These are phyloP conservation scores for Chalara sp. DNA, from an alignment of 2,329 filamentous ascomycete genomes.

Conservation along the genomic window DNA sequence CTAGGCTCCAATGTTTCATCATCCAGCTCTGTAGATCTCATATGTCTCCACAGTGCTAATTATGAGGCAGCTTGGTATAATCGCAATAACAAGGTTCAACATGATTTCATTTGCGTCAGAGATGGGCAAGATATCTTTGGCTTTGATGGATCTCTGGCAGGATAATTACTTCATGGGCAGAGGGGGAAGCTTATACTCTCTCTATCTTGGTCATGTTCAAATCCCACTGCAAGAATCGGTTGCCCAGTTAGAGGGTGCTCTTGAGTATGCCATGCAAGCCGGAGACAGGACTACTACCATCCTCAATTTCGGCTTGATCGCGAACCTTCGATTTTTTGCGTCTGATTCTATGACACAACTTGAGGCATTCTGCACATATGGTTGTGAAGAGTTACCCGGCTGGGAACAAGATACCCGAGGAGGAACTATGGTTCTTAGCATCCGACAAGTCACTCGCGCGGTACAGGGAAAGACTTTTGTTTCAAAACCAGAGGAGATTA, in stretches of 20 bases:
- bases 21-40: no score
- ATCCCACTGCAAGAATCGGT: slow-evolving; percentile 53
- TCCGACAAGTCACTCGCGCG: slow-evolving; percentile 61
- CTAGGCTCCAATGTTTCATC: no score
- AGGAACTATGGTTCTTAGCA: slow-evolving; percentile 59
- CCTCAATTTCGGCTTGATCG: slow-evolving; percentile 61
- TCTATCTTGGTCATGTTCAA: slow-evolving; percentile 65
- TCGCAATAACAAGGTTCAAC: slow-evolving; percentile 63
- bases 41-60: no score
- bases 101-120: slow-evolving; percentile 63
- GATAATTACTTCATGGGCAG: slow-evolving; percentile 61
- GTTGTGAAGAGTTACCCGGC: slow-evolving; percentile 66
- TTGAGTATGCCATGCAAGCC: slow-evolving; percentile 58
- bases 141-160: slow-evolving; percentile 55
- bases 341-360: slow-evolving; percentile 64
- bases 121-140: slow-evolving; percentile 54
- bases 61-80: slow-evolving; percentile 36
- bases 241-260: slow-evolving; percentile 53
- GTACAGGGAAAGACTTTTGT: slow-evolving; percentile 66
- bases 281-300: slow-evolving; percentile 69
- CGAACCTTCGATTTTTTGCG: slow-evolving; percentile 61
- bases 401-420: slow-evolving; percentile 68
- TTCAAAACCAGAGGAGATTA: slow-evolving; percentile 40
- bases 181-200: slow-evolving; percentile 61
- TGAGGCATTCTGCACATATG: slow-evolving; percentile 63